Base-by-base conservation (phyloP, 345 rosid genomes). In the Carallia brachiata region DNA sequence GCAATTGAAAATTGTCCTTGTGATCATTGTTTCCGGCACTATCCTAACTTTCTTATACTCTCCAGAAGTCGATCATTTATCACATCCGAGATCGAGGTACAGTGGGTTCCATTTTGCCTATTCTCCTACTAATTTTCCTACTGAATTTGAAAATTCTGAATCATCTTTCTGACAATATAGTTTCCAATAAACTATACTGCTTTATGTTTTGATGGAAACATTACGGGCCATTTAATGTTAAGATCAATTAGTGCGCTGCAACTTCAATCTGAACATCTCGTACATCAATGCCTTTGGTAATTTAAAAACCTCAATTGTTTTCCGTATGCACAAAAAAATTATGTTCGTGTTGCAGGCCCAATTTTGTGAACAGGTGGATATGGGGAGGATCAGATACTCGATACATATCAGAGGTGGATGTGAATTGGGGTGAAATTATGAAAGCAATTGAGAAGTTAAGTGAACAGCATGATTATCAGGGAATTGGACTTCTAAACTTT, bases 321-420 rank as follows among this genome's bases (percentile, higher is more conserved):
- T 10, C 3, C 3, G 3, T 44, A 44, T 2, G 32, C 17, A 56
- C 4, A 6, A 27, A 7, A 56, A 7, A 56, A 30, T 9, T 56
- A 2, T 27, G 6, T 30, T 23, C 4, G 60, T 55, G 27, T 27
- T 56, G 52, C 68, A 71, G 74, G 58, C 62, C 62, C 32, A 75
- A 54, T 12, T 66, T 71, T 54, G n/a, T 71, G 36, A 67, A 63
- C 67, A 73, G 80, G 23, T 77, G 80, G 80, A 77, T 77, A 59
- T 77, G 80, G 80, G 77, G 80, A 60, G 77, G 77, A 64, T 58
- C 55, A 54, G 80, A 77, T 58, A 52, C 73, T 2, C 52, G 80
- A 27, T 77, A 77, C 37, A 1, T 65, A 40, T 72, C 80, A 13
- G 67, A 77, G 54, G 0, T 68, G 31, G 70, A 77, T 54, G 53